phyloP scores from a whole-genome alignment of 2,329 filamentous ascomycete species.

The Endocalyx cinctus region DNA sequence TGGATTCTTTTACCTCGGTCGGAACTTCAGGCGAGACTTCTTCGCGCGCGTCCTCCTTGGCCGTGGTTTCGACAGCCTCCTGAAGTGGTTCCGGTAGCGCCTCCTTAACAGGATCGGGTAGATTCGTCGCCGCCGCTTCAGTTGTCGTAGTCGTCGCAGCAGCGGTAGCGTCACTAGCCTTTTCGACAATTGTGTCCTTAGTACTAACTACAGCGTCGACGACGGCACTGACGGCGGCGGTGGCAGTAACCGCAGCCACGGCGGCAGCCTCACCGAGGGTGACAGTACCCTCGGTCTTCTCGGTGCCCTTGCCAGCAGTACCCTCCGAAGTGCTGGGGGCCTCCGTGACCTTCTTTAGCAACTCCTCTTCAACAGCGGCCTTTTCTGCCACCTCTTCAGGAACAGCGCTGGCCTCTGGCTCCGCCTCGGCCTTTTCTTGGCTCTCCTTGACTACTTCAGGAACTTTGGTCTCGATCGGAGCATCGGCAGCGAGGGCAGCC shows the following conservation, averaged over 20 bases:
- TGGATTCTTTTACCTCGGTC: conserved; percentile 52
- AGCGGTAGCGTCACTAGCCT: conserved; percentile 29
- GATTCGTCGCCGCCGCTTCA: conserved; percentile 31
- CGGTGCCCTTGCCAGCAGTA: conserved; percentile 45
- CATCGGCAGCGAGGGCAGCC: conserved; percentile 60
- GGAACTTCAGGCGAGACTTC: conserved; percentile 49
- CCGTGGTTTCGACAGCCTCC: conserved; percentile 39
- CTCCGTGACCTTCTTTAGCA: conserved; percentile 62
- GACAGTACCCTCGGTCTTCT: conserved; percentile 45
- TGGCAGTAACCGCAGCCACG: conserved; percentile 36
- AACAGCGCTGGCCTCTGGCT: conserved; percentile 65
- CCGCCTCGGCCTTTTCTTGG: conserved; percentile 59
- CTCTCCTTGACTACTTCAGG: conserved; percentile 67
- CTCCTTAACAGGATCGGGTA: conserved; percentile 52
- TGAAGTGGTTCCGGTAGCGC: conserved; percentile 46
- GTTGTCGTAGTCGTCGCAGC: conserved; percentile 31
- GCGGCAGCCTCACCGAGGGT: conserved; percentile 38
- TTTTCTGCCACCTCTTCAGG: conserved; percentile 66
- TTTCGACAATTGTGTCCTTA: conserved; percentile 37
- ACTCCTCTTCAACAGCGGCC: conserved; percentile 64
- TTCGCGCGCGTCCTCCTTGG: conserved; percentile 38
- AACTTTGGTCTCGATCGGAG: conserved; percentile 56
- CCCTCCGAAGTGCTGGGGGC: conserved; percentile 55
- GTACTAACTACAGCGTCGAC: conserved; percentile 31
- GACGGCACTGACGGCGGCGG: conserved; percentile 33